Conservation (phyloP, 495 filamentous ascomycete species). For the Aspergillus ostianus region DNA sequence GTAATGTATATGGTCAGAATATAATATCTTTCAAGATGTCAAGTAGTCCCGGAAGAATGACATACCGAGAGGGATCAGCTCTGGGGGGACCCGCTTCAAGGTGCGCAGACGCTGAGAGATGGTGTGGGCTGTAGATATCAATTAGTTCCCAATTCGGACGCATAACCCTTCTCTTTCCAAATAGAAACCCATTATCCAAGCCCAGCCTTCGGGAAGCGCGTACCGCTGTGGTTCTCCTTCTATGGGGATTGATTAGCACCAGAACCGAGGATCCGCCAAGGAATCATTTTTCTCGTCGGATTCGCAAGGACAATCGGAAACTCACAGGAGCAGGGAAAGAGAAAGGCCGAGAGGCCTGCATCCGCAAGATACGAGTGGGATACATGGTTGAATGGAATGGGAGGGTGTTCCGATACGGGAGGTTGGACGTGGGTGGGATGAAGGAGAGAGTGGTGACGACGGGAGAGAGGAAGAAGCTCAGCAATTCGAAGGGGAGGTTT, state of each 20-base stretch:
- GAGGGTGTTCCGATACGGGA: conserved; percentile 7
- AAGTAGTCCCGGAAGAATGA: conserved; percentile 14
- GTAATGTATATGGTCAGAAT: conserved; percentile 18
- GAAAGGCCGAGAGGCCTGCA: conserved; percentile 60
- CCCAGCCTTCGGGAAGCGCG: conserved; percentile 24
- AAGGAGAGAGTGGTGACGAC: conserved; percentile 25
- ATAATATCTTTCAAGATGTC: not conserved
- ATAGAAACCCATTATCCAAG: conserved; percentile 13
- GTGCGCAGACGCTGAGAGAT: conserved; percentile 91
- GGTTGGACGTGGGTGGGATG: conserved; percentile 12
- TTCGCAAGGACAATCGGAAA: conserved; percentile 12
- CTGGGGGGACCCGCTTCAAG: conserved; percentile 83
- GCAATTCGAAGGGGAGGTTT: conserved; percentile 16
- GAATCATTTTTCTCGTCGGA: conserved; percentile 8
- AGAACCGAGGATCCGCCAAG: conserved; percentile 10
- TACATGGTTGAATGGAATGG: conserved; percentile 52
- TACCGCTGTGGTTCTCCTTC: conserved; percentile 87
- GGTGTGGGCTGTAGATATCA: conserved; percentile 71
- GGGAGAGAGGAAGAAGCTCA: conserved; percentile 27
- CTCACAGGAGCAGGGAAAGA: conserved; percentile 81
- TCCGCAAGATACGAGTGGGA: conserved; percentile 57
- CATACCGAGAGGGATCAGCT: conserved; percentile 93
- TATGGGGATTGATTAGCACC: conserved; percentile 45
- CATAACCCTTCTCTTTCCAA: conserved; percentile 1
- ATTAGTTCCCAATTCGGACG: conserved; percentile 30